Evolutionary conservation across 106 monocot genomes (phyloP), one percentile per base, ranked within the genome.

Genomic region (Gastrodia elata): DNA sequence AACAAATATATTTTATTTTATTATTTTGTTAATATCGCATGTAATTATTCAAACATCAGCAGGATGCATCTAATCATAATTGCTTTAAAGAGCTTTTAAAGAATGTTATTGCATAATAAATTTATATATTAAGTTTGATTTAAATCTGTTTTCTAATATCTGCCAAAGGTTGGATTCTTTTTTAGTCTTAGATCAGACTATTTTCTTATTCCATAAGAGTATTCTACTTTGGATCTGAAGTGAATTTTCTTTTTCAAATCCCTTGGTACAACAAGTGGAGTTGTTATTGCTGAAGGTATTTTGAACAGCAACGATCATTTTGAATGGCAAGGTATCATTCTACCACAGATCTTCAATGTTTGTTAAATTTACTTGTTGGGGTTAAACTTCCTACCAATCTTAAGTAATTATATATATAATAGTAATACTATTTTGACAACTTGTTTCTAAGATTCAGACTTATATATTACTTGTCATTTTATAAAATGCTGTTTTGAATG

Each of bases 231-330:
- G 61, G 61, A 61, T 30, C 27, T 10, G 32, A 9, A 14, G 27
- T 61, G 20, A 67, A 65, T 65, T 67, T 20, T 20, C 18, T 37
- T n/a, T 67, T 67, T 40, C 39, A 25, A 25, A 40, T 41, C 40
- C 26, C 16, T 69, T 69, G 24, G 20, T 40, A 40, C 6, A 8
- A 9, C 82, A 96, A n/a, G 96, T 81, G 96, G 96, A 58, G 96
- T 96, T 68, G 92, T 96, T 49, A 96, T 96, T 77, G 96, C 92
- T 77, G 92, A 92, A 78, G 89, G 80, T 49, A 77, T 96, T 35
- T 85, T 92, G 44, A n/a, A 68, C 79, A 81, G 81, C 65, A 73
- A 86, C 22, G 65, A 44, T 24, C 89, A 88, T 78, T 96, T 92
- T 59, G 84, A 84, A 70, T 76, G 75, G 64, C 85, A 90, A 59